Evolutionary conservation across 176 grass and related monocot species (phyloP), one percentile per base, ranked within the genome.

Genomic region (Zizania latifolia): DNA sequence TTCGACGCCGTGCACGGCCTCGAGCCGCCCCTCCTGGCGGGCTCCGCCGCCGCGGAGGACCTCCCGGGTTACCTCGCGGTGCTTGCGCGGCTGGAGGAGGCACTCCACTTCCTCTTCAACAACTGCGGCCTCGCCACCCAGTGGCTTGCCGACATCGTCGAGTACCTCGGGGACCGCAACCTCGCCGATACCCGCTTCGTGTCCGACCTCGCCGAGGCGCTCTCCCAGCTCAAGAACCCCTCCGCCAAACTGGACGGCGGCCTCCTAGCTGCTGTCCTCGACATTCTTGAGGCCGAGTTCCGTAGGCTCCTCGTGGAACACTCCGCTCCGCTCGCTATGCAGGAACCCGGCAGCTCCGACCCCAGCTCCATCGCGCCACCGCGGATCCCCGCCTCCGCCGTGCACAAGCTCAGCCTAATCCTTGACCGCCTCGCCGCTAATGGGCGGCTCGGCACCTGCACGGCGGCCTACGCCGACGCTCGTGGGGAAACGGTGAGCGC

Each of bases 1-100:
- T 97, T 97, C 59, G 94, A 97, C 61, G 94, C 94, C 15, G 90
- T 97, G 31, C 94, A 97, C 73, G 94, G 88, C 31, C 90, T 97
- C 29, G 94, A 97, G 65, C 61, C 78, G 28, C 78, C 94, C 17
- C 90, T 97, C 0, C 84, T 97, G 0, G 83, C 66, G 6, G 81
- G 68, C 1, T 69, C 79, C 8, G 60, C 86, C 2, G 65, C 75
- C 0, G 2, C 36, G 0, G 38, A 9, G 2, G 94, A 98, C 74
- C 78, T 94, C 0, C 32, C 65, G 0, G 91, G 84, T 0, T 98
- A 89, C 88, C 81, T 98, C n/a, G 66, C 84, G 27, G 86, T 94
- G 16, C 70, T 98, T 8, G 75, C 67, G 22, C 75, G 84, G 27
- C 91, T 98, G n/a, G 89, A 98, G 82, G 91, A 91, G 76, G 94